These are phyloP conservation scores for Boletus patriciae DNA, from an alignment of 768 basidiomycete species.

Conservation along the genomic window DNA sequence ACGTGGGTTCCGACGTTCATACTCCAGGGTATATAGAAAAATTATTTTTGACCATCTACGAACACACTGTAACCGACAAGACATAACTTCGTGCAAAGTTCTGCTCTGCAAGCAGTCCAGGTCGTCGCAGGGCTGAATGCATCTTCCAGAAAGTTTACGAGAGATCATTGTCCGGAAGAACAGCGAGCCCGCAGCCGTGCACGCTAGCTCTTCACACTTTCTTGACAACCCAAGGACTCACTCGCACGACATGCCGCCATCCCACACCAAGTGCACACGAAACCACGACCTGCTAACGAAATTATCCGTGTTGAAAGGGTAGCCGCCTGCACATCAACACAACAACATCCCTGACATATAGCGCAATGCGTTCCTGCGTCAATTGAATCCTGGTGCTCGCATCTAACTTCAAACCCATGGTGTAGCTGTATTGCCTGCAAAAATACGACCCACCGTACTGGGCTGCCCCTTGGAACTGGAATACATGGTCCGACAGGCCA, in stretches of 20 bases:
- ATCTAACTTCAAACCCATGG: not conserved
- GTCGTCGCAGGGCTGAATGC: not conserved
- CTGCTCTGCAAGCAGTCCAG: not conserved
- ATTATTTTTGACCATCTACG: not conserved
- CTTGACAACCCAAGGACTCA: not conserved
- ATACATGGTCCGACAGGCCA: not conserved
- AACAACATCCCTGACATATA: not conserved
- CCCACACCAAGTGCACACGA: not conserved
- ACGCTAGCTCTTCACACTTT: not conserved
- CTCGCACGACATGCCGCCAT: not conserved
- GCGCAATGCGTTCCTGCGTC: not conserved
- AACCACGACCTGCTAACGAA: not conserved
- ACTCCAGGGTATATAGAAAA: not conserved
- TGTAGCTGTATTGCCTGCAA: not conserved
- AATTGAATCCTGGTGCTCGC: not conserved
- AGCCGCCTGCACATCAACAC: not conserved
- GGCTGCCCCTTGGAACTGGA: not conserved
- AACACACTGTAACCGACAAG: not conserved
- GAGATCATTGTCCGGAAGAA: not conserved
- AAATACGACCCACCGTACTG: not conserved
- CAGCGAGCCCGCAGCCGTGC: not conserved
- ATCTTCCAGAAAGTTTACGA: not conserved
- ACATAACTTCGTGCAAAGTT: not conserved
- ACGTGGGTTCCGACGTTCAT: not conserved
- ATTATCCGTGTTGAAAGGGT: not conserved